phyloP scores from a whole-genome alignment of 2,329 filamentous ascomycete species.

The Beauveria australis region DNA sequence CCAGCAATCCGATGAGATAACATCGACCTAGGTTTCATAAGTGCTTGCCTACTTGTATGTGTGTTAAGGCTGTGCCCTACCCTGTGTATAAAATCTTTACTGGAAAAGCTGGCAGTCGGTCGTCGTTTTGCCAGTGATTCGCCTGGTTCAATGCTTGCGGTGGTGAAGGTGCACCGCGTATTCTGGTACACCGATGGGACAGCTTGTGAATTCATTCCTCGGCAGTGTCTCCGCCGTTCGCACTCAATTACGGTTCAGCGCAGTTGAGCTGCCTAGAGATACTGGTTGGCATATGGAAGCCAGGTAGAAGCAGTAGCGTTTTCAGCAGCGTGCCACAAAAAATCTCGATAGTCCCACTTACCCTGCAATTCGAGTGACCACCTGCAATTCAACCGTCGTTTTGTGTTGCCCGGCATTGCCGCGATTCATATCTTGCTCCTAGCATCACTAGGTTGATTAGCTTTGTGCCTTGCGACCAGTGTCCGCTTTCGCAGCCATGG shows the following conservation, averaged over 20 bases:
- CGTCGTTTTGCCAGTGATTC: neutral
- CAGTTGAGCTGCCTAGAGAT: neutral
- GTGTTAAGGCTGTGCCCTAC: neutral
- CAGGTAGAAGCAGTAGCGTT: neutral
- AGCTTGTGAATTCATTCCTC: conserved; percentile 37
- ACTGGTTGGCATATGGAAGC: neutral
- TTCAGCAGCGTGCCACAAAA: neutral
- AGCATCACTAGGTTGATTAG: too few species aligned
- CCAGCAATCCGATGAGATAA: conserved; percentile 64
- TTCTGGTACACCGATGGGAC: conserved; percentile 41
- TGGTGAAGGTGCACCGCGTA: conserved; percentile 67
- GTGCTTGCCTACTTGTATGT: neutral
- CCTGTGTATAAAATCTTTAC: conserved; percentile 49
- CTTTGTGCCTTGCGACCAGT: neutral
- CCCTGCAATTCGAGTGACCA: neutral
- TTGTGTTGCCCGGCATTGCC: too few species aligned
- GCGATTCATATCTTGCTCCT: neutral
- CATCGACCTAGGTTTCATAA: conserved; percentile 44
- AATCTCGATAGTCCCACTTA: conserved; percentile 4
- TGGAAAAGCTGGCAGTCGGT: neutral
- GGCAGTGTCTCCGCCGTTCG: neutral
- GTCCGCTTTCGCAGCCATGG: conserved; percentile 18
- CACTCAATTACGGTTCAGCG: neutral
- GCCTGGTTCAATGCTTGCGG: neutral
- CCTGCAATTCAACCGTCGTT: neutral